A percentile compares a stretch with the other conserved stretches of the same genome.
phyloP scores from a whole-genome alignment of 1,284 basidiomycete species.

The Ganoderma meredithae region DNA sequence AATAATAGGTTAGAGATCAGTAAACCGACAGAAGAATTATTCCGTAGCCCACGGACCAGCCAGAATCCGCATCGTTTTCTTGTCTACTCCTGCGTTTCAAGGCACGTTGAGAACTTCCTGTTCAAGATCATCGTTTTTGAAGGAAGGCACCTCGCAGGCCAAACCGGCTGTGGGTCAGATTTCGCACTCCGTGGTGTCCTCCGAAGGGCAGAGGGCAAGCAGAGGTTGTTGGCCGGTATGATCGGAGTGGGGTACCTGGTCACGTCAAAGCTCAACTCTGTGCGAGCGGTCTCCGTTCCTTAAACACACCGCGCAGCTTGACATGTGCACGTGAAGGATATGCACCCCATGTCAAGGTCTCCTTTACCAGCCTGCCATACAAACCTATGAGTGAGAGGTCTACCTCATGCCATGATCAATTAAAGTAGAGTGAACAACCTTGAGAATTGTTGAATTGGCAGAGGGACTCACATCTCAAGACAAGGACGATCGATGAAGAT shows the following conservation, averaged over 20 bases:
- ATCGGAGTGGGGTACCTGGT: not conserved
- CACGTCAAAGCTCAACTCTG: not conserved
- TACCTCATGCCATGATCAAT: not conserved
- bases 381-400: not conserved
- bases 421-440: not conserved
- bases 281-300: not conserved
- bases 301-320: not conserved
- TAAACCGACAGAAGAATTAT: not conserved
- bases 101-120: not conserved
- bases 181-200: not conserved
- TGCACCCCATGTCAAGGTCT: not conserved
- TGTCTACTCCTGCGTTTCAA: not conserved
- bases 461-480: too few species aligned
- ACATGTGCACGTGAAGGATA: not conserved
- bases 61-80: not conserved
- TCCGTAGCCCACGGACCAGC: not conserved
- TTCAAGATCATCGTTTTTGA: not conserved
- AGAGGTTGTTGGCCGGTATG: not conserved
- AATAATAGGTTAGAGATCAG: not conserved
- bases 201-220: not conserved
- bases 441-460: not conserved
- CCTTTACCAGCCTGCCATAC: not conserved
- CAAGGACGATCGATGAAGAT: not conserved
- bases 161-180: not conserved
- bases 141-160: not conserved